phyloP scores from a whole-genome alignment of 257 asterid genomes.

The Jasminum sambac region DNA sequence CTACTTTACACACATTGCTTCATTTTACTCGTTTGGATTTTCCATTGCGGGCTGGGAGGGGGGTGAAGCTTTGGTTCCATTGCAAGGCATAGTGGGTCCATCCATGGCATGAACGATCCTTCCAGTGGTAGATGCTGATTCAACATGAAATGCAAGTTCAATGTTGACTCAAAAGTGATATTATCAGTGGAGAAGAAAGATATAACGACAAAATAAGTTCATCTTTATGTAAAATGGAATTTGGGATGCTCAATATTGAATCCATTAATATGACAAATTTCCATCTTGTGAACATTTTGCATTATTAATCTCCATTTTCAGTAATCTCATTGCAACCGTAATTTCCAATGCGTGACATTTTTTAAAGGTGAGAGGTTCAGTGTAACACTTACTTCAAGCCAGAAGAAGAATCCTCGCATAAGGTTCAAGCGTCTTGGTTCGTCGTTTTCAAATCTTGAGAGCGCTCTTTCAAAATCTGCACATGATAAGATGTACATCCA shows the following conservation, averaged over 20 bases:
- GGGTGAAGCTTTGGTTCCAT: background rate
- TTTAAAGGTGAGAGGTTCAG: background rate
- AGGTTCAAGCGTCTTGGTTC: slow-evolving; percentile 32
- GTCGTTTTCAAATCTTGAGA: slow-evolving; percentile 9
- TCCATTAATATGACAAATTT: background rate
- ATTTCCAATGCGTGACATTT: background rate
- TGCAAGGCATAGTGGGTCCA: background rate
- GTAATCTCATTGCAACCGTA: background rate
- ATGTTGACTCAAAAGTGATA: background rate
- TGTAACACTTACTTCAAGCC: slow-evolving; percentile 42
- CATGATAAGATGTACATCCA: background rate
- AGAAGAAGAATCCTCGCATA: slow-evolving; percentile 57
- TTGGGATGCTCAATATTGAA: background rate
- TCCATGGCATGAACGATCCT: background rate
- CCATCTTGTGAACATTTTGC: background rate
- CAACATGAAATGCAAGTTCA: background rate
- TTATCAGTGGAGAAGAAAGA: background rate
- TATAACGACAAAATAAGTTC: background rate
- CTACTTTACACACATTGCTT: background rate
- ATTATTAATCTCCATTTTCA: background rate
- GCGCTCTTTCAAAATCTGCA: slow-evolving; percentile 38
- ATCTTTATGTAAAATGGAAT: background rate
- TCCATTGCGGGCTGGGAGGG: background rate
- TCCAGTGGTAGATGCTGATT: background rate
- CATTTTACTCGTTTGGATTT: background rate